phyloP scores from a whole-genome alignment of 768 basidiomycete genomes.

The Tulasnella sp. region DNA sequence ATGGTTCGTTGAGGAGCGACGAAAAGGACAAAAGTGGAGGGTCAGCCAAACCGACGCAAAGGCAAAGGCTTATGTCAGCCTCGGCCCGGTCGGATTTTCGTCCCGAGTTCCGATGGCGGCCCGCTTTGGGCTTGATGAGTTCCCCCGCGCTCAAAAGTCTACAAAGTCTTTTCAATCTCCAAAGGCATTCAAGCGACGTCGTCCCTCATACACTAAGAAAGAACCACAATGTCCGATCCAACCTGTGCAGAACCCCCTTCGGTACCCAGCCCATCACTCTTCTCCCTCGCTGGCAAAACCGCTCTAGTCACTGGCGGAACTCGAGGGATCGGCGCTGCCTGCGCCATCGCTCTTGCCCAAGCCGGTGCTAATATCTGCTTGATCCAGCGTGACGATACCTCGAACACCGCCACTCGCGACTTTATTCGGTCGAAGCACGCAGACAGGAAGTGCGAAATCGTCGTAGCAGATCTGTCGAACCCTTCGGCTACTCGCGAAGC shows the following conservation, averaged over 20 bases:
- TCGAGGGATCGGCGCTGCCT: slow-evolving; percentile 44
- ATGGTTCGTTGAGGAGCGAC: neutral
- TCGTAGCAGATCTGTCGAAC: slow-evolving; percentile 48
- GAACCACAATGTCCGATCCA: neutral
- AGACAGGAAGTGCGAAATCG: slow-evolving; percentile 24
- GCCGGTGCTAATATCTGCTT: slow-evolving; percentile 42
- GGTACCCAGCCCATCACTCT: neutral
- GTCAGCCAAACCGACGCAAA: neutral
- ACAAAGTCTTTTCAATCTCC: neutral
- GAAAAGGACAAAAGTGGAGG: neutral
- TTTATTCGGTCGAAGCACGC: slow-evolving; percentile 17
- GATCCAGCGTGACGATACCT: slow-evolving; percentile 32
- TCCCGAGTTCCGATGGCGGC: neutral
- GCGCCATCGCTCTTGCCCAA: slow-evolving; percentile 43
- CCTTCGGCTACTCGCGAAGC: slow-evolving; percentile 38
- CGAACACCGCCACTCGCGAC: slow-evolving; percentile 27
- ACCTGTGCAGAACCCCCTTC: neutral
- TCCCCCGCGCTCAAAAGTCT: neutral
- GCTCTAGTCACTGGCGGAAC: slow-evolving; percentile 10
- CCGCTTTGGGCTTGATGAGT: neutral
- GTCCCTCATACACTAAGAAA: neutral
- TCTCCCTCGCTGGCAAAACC: slow-evolving; percentile 7
- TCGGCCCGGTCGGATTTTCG: neutral
- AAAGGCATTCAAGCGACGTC: neutral
- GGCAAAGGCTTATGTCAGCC: neutral